Base-by-base conservation (phyloP, 2,329 filamentous ascomycete species). In the Neofusicoccum kwambonambiense region DNA sequence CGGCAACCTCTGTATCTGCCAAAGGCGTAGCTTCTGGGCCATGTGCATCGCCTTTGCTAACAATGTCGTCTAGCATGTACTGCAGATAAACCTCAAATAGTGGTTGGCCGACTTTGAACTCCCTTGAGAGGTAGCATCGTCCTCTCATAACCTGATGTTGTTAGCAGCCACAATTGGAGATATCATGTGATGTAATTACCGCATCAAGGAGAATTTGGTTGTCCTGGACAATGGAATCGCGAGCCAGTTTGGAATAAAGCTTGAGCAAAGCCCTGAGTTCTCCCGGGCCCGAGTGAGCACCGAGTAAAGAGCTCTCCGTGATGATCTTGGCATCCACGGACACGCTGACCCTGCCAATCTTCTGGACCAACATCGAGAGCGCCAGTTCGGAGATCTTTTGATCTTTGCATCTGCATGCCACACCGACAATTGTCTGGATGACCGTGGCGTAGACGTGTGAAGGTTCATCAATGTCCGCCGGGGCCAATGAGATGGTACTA, bases 281-380 rank as follows among this genome's bases (percentile, higher is more conserved):
- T 3, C 90, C 84, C 67, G 89, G 86, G 9, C 90, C 91, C 64
- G 91, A 92, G 70, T 86, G 88, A 4, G 95, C 81, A 37, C 93
- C 90, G 64, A 99, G 80, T 5, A 87, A 83, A 8, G 93, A 92
- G 6, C 92, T 89, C 66, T 96, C 93, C 15, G 87, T 87, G 63
- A 98, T 89, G 66, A 99, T 95, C 64, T 90, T 89, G 35, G 90
- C 88, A 80, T 98, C 93, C 2, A 97, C 90, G 4, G 85, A 81
- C 66, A 86, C 83, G 72, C 87, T 95, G 64, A 97, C 87, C 77
- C 95, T 94, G 67, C 90, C 89, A 65, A 98, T 86, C 77, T 99
- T 98, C 74, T 99, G 95, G n/a, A 97, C 80, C 27, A 99, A 86
- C 89, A 99, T 97, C 0, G 93, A 96, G 71, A 97, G 90, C 2